These are phyloP conservation scores for Sporothrix variecibatus DNA, from an alignment of 2,329 filamentous ascomycete species.

Conservation along the genomic window DNA sequence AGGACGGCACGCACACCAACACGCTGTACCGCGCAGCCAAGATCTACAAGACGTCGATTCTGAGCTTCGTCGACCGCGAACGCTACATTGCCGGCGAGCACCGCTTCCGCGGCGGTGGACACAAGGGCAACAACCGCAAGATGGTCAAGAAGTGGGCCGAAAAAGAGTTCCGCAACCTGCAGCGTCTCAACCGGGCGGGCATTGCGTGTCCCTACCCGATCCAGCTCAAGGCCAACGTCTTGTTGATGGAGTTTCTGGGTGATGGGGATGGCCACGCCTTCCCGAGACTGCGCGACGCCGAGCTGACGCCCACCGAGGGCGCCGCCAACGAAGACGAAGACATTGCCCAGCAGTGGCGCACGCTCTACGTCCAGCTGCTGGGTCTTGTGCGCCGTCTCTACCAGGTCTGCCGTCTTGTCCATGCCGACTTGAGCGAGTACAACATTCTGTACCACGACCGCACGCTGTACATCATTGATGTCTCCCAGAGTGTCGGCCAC, in stretches of 20 bases:
- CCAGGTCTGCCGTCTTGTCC: slow-evolving; percentile 86
- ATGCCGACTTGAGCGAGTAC: slow-evolving; percentile 97
- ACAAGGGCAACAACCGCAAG: slow-evolving; percentile 90
- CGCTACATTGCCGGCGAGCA: slow-evolving; percentile 95
- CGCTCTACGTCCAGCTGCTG: slow-evolving; percentile 79
- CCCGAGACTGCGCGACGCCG: slow-evolving; percentile 84
- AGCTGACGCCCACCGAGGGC: slow-evolving; percentile 56
- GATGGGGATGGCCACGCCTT: slow-evolving; percentile 85
- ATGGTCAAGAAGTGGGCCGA: slow-evolving; percentile 99
- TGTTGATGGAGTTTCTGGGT: slow-evolving; percentile 93
- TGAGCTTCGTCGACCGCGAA: slow-evolving; percentile 97
- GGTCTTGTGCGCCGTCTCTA: slow-evolving; percentile 92
- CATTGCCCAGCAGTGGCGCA: slow-evolving; percentile 64
- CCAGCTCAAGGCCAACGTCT: slow-evolving; percentile 85
- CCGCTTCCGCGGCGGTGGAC: slow-evolving; percentile 85
- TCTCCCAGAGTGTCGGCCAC: slow-evolving; percentile 95
- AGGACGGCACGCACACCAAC: slow-evolving; percentile 43
- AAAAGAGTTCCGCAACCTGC: slow-evolving; percentile 94
- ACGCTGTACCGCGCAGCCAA: slow-evolving; percentile 85
- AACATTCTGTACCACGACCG: slow-evolving; percentile 88
- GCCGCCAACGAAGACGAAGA: slow-evolving; percentile 54
- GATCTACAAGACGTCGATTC: slow-evolving; percentile 97
- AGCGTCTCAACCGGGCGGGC: slow-evolving; percentile 77
- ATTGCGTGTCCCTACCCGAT: slow-evolving; percentile 91
- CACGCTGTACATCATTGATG: slow-evolving; percentile 90